Evolutionary conservation across 305 asterid species (phyloP), one percentile per base, ranked within the genome.

Genomic region (Fraxinus angustifolia): DNA sequence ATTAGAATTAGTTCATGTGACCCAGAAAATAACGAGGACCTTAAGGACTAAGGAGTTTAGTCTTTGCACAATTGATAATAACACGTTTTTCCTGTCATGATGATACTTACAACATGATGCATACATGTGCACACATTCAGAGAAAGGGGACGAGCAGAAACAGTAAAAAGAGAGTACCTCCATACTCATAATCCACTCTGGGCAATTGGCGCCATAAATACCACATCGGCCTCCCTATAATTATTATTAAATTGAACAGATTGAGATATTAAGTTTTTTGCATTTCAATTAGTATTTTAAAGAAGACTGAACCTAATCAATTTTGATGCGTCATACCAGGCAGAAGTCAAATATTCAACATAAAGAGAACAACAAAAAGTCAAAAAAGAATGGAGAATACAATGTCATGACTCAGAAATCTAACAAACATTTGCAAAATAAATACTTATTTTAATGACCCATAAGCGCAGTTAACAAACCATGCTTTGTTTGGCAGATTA

Each of bases 181-280:
- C 99, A 94, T 95, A 85, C 97, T 92, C 84, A 95, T 92, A 88
- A 95, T 86, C 99, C 99, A 95, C 88, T 95, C 93, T 68, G 99
- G 71, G 70, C 90, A 89, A 84, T 95, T 95, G 86, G 95, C 97
- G 62, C 99, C 99, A 87, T 88, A 95, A 58, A 95, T 94, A 83
- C 99, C 99, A 84, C 99, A 95, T 26, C 93, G 91, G 50, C 90
- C 96, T 81, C 95, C 98, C 99, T 95, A 85, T 48, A 56, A 91
- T 58, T 76, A 85, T 77, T 77, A 75, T 73, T 78, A 21, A 71
- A 78, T 81, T 73, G 78, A 81, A 77, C 80, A 38, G 80, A 75
- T 82, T 83, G 78, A 82, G 81, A 85, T 3, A 75, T 35, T 30
- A 74, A 77, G 81, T 31, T 40, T 38, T 38, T 48, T 42, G 23